Base-by-base conservation (phyloP, 192 early-diverging fungal species). In the Gamsiella multidivaricata region DNA sequence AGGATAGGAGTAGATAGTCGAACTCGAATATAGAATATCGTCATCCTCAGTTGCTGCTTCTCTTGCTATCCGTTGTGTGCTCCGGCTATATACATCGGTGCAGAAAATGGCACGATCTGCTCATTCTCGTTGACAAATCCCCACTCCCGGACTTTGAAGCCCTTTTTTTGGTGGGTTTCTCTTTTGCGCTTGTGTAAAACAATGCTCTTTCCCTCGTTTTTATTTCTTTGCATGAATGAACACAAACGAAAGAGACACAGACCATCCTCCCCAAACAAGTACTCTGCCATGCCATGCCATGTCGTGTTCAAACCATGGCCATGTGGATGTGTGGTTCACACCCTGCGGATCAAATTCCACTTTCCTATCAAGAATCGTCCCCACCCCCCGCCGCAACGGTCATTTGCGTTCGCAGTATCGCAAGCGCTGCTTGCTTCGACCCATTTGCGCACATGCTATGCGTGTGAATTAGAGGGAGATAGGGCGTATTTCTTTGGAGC, bases 191-290 rank as follows among this genome's bases (percentile, higher is more conserved):
- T 22, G 37, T 37, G 15, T 15, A 31, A 17, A 55, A 41, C 25
- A 33, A 58, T 58, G 56, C 22, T 60, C 42, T 60, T 60, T 60
- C 58, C 58, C 43, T 56, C 36, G 54, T 33, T 41, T 41, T 41
- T 14, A 41, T 41, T 14, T 14, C 14, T 41, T 14, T 41, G 39
- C 39, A 41, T 41, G 39, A 41, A 41, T 14, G 39, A 14, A 41
- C 39, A 41, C 39, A 41, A n/a, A n/a, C n/a, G n/a, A n/a, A n/a
- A n/a, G n/a, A 41, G 3, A 60, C 58, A 60, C 58, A 60, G 58
- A 60, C 58, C 58, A 60, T 60, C 53, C 29, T 11, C 43, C 39
- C 14, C 39, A 41, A 10, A 14, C 39, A 10, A 7, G 8, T 41
- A 7, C 39, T 14, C 39, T 14, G 14, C 14, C 39, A 41, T 41